A percentile compares a stretch with the other conserved stretches of the same genome.
phyloP scores from a whole-genome alignment of 352 stramenopile genomes.

The Thalassiosira ordinaria region DNA sequence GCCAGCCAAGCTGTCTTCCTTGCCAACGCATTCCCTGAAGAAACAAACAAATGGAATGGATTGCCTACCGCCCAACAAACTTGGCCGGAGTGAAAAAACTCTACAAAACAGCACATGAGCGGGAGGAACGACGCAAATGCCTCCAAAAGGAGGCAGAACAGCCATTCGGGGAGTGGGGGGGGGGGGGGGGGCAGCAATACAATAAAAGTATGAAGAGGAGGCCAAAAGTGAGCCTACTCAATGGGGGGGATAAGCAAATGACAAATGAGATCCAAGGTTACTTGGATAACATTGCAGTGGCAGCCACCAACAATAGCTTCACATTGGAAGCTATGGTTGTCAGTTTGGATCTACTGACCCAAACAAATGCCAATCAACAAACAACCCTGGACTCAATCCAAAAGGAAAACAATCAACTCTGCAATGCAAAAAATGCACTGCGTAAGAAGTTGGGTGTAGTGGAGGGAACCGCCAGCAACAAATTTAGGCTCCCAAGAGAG shows the following conservation, averaged over 20 bases:
- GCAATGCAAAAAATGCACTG: neutral
- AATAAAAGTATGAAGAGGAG: too few relatives aligned
- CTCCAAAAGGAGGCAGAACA: neutral
- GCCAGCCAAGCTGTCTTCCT: constrained; percentile 10
- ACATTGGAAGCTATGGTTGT: neutral
- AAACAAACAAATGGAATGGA: neutral
- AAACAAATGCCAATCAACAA: neutral
- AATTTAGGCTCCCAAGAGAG: too few relatives aligned
- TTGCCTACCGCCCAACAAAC: neutral
- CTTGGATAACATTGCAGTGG: neutral
- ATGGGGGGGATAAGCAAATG: neutral
- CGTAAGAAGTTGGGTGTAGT: neutral
- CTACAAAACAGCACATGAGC: neutral
- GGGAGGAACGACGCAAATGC: neutral
- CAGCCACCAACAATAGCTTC: constrained; percentile 4
- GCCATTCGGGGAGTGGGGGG: too few relatives aligned
- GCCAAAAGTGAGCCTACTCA: neutral
- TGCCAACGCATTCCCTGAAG: neutral
- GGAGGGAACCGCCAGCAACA: neutral
- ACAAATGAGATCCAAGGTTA: neutral
- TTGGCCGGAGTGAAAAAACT: constrained; percentile 16
- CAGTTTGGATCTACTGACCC: neutral
- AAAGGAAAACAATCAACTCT: neutral
- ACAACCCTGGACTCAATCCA: neutral
- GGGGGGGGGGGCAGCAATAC: neutral